Percentiles rank a stretch among this genome's conserved stretches.
Evolutionary conservation across 495 filamentous ascomycete species (phyloP).

Genomic region (Schizothecium vesticola): DNA sequence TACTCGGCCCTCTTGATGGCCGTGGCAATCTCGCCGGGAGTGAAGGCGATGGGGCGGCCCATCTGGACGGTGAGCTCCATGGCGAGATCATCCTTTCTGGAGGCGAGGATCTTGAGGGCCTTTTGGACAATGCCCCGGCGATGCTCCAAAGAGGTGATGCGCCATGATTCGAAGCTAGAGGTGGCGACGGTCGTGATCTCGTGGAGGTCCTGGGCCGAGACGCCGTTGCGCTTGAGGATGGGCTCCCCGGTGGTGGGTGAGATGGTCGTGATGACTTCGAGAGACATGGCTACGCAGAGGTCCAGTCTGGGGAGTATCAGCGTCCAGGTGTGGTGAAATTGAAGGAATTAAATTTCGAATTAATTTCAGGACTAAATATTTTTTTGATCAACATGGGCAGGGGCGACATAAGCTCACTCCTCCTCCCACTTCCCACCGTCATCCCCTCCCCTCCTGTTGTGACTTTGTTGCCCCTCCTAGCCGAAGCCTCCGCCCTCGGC

Average conservation of each 20-base stretch:
- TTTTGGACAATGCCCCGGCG: conserved; percentile 72
- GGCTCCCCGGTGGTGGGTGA: conserved; percentile 80
- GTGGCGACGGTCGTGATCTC: conserved; percentile 59
- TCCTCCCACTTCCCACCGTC: neutral
- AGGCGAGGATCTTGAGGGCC: conserved; percentile 61
- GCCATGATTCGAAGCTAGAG: conserved; percentile 66
- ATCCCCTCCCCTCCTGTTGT: neutral
- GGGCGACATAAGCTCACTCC: neutral
- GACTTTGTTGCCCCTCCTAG: conserved; percentile 4
- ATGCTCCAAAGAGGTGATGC: conserved; percentile 55
- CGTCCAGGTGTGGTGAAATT: neutral
- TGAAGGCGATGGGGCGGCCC: conserved; percentile 86
- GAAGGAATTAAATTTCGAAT: neutral
- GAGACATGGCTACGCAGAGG: conserved; percentile 53
- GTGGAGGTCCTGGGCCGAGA: conserved; percentile 60
- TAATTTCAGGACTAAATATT: neutral
- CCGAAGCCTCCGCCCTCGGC: conserved; percentile 11
- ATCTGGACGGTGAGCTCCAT: conserved; percentile 86
- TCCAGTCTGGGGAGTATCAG: neutral
- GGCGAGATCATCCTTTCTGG: conserved; percentile 73
- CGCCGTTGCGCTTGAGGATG: conserved; percentile 67
- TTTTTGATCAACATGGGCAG: neutral
- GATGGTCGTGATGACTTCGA: conserved; percentile 80
- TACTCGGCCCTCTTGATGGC: conserved; percentile 77
- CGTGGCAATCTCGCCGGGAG: conserved; percentile 72